Base-by-base conservation (phyloP, 1,284 basidiomycete species). In the Ceratobasidium sp. region DNA sequence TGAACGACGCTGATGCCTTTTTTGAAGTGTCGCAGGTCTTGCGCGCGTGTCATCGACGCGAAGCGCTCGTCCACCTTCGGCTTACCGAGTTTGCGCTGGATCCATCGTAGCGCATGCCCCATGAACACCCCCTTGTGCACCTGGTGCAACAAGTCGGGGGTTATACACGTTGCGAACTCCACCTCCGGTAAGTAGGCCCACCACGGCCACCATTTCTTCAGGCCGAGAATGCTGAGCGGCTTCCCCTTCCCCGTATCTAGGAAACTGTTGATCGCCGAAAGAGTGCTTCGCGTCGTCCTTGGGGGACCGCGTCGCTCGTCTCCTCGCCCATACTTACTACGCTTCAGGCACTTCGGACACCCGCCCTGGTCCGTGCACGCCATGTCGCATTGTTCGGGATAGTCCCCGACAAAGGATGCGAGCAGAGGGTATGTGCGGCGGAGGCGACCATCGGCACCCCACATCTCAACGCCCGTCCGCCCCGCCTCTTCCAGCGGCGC, bases 71-170 rank as follows among this genome's bases (percentile, higher is more conserved):
- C 52, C 7, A 75, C 20, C 26, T 52, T 17, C 13, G 12, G 10
- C 40, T 44, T 65, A 2, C 38, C 46, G 15, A 75, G 10, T 13
- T 64, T 28, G 9, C 38, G 23, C 50, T 52, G 23, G 15, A 40
- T 28, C 71, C 71, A 75, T 7, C 33, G 42, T 17, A 48, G 1
- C 1, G 40, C 20, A 28, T 81, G 80, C 76, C 81, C 81, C 74
- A 86, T 86, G 76, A 82, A 82, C 12, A 84, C 78, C 12, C 84
- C 84, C 65, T 85, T 83, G 78, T 84, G 82, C 1, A 84, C 78
- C 64, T 84, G 83, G 69, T 84, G 84, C 3, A 84, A 48, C 10
- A 84, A 77, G 65, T 85, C 83, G 3, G 83, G 83, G 2, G 81
- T 82, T 61, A 84, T 69, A 28, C 61, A 78, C 5, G 56, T 23